Conservation (phyloP, 169 alveolate genomes). For the Babesia ovata region DNA sequence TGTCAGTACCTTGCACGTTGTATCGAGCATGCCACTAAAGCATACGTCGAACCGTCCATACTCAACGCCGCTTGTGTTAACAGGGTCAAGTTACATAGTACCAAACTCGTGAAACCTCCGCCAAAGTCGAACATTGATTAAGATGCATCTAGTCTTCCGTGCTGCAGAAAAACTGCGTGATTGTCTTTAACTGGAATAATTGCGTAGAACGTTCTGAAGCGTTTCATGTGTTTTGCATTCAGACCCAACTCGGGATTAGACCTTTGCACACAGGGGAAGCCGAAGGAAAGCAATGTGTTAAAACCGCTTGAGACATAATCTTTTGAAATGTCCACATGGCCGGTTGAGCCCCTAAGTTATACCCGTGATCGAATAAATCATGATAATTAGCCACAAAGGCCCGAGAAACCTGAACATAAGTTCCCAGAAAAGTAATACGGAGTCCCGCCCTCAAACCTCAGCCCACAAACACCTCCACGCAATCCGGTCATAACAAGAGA, state of each 20-base stretch:
- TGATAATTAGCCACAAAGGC: too few relatives aligned
- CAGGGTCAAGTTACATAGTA: slow-evolving; percentile 40
- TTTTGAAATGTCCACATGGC: too few relatives aligned
- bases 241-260: neutral
- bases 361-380: too few relatives aligned
- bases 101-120: neutral
- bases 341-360: too few relatives aligned
- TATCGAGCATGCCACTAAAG: slow-evolving; percentile 44
- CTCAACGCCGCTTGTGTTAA: slow-evolving; percentile 48
- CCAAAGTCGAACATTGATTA: neutral
- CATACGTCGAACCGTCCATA: slow-evolving; percentile 71
- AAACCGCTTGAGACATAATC: neutral
- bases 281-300: neutral
- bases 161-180: slow-evolving; percentile 7
- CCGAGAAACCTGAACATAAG: too few relatives aligned
- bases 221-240: slow-evolving; percentile 2
- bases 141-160: slow-evolving; percentile 12
- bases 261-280: neutral
- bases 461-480: too few relatives aligned
- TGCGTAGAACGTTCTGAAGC: neutral
- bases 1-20: slow-evolving; percentile 52
- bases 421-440: too few relatives aligned
- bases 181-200: neutral
- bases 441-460: too few relatives aligned
- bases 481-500: neutral